A percentile compares a stretch with the other conserved stretches of the same genome.
Conservation (phyloP, 768 basidiomycete species). For the Gymnopilus dilepis region DNA sequence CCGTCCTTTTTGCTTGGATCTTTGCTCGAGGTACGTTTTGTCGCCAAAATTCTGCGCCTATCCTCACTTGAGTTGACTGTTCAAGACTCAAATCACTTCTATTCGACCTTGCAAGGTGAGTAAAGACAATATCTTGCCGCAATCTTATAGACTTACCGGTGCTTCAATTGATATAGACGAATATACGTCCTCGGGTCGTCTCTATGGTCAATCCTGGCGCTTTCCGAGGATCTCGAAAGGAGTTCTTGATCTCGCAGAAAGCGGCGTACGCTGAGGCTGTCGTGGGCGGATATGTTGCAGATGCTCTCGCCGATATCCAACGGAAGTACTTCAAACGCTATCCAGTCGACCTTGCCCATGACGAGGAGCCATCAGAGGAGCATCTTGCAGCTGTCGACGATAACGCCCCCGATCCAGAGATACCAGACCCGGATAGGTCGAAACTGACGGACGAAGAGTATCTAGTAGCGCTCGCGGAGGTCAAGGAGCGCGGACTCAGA, state of each 20-base stretch:
- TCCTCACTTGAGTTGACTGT: too few species aligned
- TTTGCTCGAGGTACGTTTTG: too few species aligned
- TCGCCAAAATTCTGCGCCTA: too few species aligned
- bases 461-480: neutral
- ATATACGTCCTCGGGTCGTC: neutral
- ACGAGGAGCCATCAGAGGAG: conserved; percentile 15
- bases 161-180: too few species aligned
- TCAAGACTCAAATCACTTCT: too few species aligned
- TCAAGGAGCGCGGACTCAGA: neutral
- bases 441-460: neutral
- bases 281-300: neutral
- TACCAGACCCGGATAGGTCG: neutral
- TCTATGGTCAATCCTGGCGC: neutral
- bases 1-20: too few species aligned
- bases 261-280: conserved; percentile 11
- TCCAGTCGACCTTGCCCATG: conserved; percentile 12
- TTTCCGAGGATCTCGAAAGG: conserved; percentile 6
- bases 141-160: too few species aligned
- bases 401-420: conserved; percentile 5
- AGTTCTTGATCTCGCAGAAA: conserved; percentile 14
- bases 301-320: conserved; percentile 12
- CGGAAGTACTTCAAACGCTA: conserved; percentile 20
- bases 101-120: too few species aligned
- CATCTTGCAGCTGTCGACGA: conserved; percentile 16
- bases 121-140: too few species aligned